Evolutionary conservation across 495 filamentous ascomycete genomes (phyloP), one percentile per base, ranked within the genome.

Genomic region (Talaromyces adpressus): DNA sequence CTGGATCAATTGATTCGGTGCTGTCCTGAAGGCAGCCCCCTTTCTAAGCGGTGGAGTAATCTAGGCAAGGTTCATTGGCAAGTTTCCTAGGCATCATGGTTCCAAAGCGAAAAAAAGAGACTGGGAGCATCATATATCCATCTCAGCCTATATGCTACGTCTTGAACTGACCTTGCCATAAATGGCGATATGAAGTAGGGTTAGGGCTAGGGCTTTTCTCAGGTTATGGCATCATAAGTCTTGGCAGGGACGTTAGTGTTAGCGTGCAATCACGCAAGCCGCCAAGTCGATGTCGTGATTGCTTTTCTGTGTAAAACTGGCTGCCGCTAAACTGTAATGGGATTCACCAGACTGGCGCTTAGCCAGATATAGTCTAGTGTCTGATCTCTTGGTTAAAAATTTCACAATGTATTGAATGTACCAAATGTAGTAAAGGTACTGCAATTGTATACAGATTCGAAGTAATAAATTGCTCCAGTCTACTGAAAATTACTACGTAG

Each of bases 281-380:
- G 45, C 41, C 58, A 60, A 59, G 64, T 25, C 62, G 56, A 73
- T 73, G 70, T 70, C 70, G 70, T 71, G 69, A 70, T 72, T 47
- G 59, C 22, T 59, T 36, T 29, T 16, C 16, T 25, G 59, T 47
- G 11, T 27, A 22, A 27, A 51, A 45, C 4, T 27, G 20, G 3
- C 34, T 29, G 22, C 18, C 6, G 20, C 59, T 45, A 25, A 59
- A 59, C 29, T 20, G 4, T 12, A 29, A 18, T 2, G 18, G 14
- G 3, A 20, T 12, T 11, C 11, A 1, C 12, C 5, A 4, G n/a
- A 32, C 5, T 4, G 11, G 14, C 14, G 14, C 25, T 39, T 58
- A 20, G 12, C 25, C 56, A 12, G n/a, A 20, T 49, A 7, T 22
- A 9, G 45, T 12, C 7, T 49, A 49, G 45, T 6, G 45, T 49